These are phyloP conservation scores for Patellaria atrata DNA, from an alignment of 495 filamentous ascomycete species.

Conservation along the genomic window DNA sequence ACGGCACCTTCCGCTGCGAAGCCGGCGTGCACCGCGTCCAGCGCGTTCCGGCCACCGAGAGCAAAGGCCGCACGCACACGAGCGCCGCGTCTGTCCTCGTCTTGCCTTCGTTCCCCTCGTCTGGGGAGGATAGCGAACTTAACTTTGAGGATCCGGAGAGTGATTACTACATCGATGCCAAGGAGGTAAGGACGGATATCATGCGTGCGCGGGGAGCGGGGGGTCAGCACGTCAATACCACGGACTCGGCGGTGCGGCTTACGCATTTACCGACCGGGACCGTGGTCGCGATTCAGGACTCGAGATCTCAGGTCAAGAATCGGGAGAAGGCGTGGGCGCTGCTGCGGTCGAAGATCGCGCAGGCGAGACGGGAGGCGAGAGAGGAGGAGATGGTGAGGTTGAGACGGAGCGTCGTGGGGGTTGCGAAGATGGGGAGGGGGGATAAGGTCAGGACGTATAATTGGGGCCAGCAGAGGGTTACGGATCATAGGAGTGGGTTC, in stretches of 20 bases:
- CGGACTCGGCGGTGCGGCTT: constrained; percentile 85
- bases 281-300: constrained; percentile 82
- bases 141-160: constrained; percentile 70
- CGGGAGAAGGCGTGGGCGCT: constrained; percentile 74
- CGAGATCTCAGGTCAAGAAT: constrained; percentile 79
- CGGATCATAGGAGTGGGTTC: constrained; percentile 78
- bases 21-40: constrained; percentile 92
- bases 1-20: constrained; percentile 66
- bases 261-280: constrained; percentile 83
- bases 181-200: constrained; percentile 73
- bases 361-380: constrained; percentile 62
- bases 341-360: constrained; percentile 69
- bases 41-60: constrained; percentile 80
- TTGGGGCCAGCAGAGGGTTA: constrained; percentile 82
- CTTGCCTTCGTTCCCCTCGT: constrained; percentile 66
- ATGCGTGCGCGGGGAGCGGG: constrained; percentile 89
- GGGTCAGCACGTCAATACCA: constrained; percentile 96
- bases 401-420: constrained; percentile 59
- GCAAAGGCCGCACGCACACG: constrained; percentile 80
- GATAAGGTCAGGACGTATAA: constrained; percentile 96
- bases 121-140: constrained; percentile 34
- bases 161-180: constrained; percentile 77
- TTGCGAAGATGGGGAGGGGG: constrained; percentile 67
- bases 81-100: constrained; percentile 85
- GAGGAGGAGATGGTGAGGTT: constrained; percentile 67